phyloP scores from a whole-genome alignment of 345 rosid genomes.

The Eucalyptus grandis region DNA sequence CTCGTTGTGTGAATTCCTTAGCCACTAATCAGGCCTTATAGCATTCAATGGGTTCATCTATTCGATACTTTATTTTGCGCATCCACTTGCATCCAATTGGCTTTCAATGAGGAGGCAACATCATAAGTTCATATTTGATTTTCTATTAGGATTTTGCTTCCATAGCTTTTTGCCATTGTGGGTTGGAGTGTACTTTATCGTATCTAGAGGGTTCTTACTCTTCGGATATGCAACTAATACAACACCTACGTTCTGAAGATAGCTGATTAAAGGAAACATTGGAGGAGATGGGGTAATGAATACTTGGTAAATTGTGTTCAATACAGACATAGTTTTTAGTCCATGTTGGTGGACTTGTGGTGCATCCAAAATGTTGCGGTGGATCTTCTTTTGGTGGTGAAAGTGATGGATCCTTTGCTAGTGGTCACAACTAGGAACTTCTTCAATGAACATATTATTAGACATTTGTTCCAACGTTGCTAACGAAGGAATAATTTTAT shows the following conservation, averaged over 20 bases:
- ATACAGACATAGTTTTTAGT: not conserved
- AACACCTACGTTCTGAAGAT: not conserved
- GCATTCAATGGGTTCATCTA: not conserved
- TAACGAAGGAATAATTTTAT: too few relatives aligned
- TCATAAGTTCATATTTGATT: not conserved
- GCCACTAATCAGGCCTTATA: not conserved
- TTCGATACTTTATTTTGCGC: too few relatives aligned
- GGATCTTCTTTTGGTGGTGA: not conserved
- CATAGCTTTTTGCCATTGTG: not conserved
- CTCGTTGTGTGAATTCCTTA: too few relatives aligned
- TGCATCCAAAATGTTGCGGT: fast-evolving
- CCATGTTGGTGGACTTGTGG: not conserved
- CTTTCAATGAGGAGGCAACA: not conserved
- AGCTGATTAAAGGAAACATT: not conserved
- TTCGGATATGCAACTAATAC: not conserved
- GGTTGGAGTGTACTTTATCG: not conserved
- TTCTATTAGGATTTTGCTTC: not conserved
- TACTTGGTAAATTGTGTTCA: not conserved
- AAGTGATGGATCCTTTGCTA: not conserved
- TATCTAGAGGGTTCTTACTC: not conserved
- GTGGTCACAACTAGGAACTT: too few relatives aligned
- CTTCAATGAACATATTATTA: too few relatives aligned
- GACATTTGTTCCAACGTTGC: too few relatives aligned
- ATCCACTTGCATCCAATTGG: not conserved
- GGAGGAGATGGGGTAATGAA: not conserved